Percentiles rank a stretch among this genome's conserved stretches.
phyloP scores from a whole-genome alignment of 2,329 filamentous ascomycete genomes.

The Apiospora koreana region DNA sequence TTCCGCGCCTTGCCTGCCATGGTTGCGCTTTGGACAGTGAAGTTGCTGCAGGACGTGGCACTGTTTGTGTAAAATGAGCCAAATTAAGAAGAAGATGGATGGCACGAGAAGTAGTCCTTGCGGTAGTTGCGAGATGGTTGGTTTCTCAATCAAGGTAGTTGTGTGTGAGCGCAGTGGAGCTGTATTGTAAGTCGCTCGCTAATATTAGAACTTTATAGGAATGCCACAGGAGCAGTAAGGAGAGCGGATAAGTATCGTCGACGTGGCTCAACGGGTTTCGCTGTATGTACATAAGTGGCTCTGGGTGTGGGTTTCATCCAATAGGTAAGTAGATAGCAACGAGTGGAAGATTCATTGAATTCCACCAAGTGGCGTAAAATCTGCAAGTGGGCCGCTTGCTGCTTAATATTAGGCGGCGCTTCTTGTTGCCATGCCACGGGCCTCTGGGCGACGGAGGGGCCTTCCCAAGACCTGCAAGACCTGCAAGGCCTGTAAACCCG shows the following conservation, averaged over 20 bases:
- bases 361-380: not conserved
- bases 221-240: not conserved
- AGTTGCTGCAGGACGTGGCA: too few species aligned
- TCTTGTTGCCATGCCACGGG: constrained; percentile 5
- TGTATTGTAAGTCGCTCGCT: too few species aligned
- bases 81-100: too few species aligned
- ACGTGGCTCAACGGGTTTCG: not conserved
- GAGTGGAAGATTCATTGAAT: not conserved
- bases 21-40: too few species aligned
- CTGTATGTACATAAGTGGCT: not conserved
- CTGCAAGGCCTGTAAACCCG: not conserved
- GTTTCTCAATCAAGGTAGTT: not conserved
- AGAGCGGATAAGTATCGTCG: not conserved
- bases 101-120: not conserved
- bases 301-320: not conserved
- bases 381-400: not conserved
- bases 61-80: not conserved
- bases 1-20: constrained; percentile 68
- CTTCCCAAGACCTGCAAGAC: not conserved
- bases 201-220: not conserved
- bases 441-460: constrained; percentile 1
- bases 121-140: not conserved
- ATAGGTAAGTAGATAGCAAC: too few species aligned
- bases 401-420: not conserved
- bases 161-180: not conserved